Conservation (phyloP, 176 grass and related monocot genomes). For the Aegilops longissima region DNA sequence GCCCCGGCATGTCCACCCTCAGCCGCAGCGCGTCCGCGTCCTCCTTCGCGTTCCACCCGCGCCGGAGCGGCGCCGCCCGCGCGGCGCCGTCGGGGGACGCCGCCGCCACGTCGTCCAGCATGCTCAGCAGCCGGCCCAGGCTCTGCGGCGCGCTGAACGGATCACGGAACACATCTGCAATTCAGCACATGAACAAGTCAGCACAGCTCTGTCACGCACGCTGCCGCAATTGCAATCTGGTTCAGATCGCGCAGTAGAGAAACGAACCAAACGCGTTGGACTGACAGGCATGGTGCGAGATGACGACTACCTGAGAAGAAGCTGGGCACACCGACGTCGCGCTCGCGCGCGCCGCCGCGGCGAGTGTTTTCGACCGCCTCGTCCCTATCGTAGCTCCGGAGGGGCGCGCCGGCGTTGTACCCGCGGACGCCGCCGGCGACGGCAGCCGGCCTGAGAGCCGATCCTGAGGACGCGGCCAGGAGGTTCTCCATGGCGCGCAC, state of each 20-base stretch:
- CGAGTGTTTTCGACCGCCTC: neutral
- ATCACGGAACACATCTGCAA: constrained; percentile 61
- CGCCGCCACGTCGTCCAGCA: constrained; percentile 56
- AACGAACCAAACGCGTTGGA: too few species aligned
- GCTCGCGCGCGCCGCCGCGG: neutral
- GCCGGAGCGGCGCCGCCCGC: constrained; percentile 16
- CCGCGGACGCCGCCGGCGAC: constrained; percentile 6
- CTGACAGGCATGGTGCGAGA: too few species aligned
- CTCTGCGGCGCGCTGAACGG: constrained; percentile 63
- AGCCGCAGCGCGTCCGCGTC: constrained; percentile 63
- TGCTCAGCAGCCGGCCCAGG: constrained; percentile 60
- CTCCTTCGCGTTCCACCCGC: constrained; percentile 67
- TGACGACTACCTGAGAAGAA: constrained; percentile 62
- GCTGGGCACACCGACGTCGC: constrained; percentile 13
- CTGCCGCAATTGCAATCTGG: neutral
- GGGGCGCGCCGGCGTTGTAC: constrained; percentile 52
- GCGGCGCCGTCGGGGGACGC: neutral
- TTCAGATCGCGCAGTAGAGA: too few species aligned
- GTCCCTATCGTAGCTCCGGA: constrained; percentile 32
- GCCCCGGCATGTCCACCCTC: constrained; percentile 79
- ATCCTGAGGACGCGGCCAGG: neutral
- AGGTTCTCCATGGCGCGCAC: constrained; percentile 57
- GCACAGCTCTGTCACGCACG: neutral
- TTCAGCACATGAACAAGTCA: too few species aligned
- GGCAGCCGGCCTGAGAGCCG: constrained; percentile 19